phyloP scores from a whole-genome alignment of 2,329 filamentous ascomycete species.

The Claviceps fusiformis region DNA sequence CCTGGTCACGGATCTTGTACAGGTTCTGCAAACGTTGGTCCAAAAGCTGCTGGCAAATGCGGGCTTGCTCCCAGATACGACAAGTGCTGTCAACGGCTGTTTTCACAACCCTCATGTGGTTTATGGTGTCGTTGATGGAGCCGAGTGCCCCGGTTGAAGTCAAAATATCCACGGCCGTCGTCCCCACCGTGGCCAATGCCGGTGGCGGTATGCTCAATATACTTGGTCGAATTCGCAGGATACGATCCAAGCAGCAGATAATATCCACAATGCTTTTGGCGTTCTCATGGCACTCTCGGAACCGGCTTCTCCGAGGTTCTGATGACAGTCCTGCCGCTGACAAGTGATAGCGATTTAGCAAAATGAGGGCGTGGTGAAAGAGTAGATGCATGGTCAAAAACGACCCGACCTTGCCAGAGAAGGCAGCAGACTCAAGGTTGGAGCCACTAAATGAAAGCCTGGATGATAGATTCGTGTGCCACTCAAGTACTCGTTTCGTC shows the following conservation, averaged over 20 bases:
- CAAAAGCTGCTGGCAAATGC: slow-evolving; percentile 35
- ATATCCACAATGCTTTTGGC: slow-evolving; percentile 38
- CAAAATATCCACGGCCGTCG: slow-evolving; percentile 53
- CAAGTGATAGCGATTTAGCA: slow-evolving; percentile 48
- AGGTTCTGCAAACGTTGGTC: slow-evolving; percentile 23
- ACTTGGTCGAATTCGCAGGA: slow-evolving; percentile 19
- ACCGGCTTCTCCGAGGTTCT: slow-evolving; percentile 29
- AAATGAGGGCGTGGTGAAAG: slow-evolving; percentile 51
- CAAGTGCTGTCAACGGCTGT: slow-evolving; percentile 42
- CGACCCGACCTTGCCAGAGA: slow-evolving; percentile 38
- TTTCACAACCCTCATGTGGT: slow-evolving; percentile 38
- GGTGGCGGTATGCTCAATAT: slow-evolving; percentile 37
- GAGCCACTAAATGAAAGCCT: slow-evolving; percentile 38
- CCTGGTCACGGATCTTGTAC: slow-evolving; percentile 19
- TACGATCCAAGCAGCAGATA: slow-evolving; percentile 25
- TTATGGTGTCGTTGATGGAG: slow-evolving; percentile 36
- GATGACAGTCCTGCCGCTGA: slow-evolving; percentile 23
- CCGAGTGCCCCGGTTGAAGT: slow-evolving; percentile 43
- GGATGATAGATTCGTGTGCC: slow-evolving; percentile 42
- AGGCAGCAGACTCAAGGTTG: slow-evolving; percentile 43
- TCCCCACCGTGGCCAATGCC: slow-evolving; percentile 46
- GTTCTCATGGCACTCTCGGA: slow-evolving; percentile 35
- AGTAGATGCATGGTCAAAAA: slow-evolving; percentile 53
- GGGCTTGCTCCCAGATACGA: slow-evolving; percentile 45
- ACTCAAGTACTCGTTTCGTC: slow-evolving; percentile 39